These are phyloP conservation scores for Protomyces inouyei DNA, from an alignment of 1,139 yeast genomes.

Conservation along the genomic window DNA sequence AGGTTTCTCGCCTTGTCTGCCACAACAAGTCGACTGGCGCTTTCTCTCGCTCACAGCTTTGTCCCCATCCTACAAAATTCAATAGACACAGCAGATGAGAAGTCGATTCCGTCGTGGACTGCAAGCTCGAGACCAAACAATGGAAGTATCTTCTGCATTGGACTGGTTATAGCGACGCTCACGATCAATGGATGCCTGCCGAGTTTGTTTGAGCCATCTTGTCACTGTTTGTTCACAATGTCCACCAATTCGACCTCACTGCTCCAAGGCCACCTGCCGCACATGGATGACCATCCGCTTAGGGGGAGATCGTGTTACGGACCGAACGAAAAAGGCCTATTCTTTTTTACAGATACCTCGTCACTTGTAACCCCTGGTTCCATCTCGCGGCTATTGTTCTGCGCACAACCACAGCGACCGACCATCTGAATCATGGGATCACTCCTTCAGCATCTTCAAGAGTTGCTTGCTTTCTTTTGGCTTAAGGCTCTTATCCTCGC, in stretches of 20 bases:
- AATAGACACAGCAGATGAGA: too few relatives aligned
- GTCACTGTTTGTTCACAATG: background rate
- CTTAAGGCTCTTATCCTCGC: too few relatives aligned
- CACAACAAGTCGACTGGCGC: too few relatives aligned
- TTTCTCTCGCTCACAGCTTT: background rate
- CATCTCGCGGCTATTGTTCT: too few relatives aligned
- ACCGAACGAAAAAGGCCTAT: background rate
- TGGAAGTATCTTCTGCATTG: background rate
- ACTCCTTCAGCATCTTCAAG: background rate
- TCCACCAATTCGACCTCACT: background rate
- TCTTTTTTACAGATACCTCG: too few relatives aligned
- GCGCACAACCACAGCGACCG: too few relatives aligned
- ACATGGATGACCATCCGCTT: background rate
- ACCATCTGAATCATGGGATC: background rate
- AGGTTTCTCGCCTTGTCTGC: too few relatives aligned
- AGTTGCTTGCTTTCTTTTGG: background rate
- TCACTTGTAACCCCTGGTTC: background rate
- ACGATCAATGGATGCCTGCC: background rate
- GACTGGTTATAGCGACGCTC: background rate
- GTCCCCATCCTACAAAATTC: too few relatives aligned
- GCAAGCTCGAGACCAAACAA: background rate
- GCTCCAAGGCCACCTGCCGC: background rate
- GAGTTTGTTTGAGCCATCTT: background rate
- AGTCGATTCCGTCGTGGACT: too few relatives aligned
- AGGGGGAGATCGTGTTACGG: background rate